Percentiles rank a stretch among this genome's conserved stretches.
These are phyloP conservation scores for Solanum clarkiae DNA, from an alignment of 257 asterid species.

Conservation along the genomic window DNA sequence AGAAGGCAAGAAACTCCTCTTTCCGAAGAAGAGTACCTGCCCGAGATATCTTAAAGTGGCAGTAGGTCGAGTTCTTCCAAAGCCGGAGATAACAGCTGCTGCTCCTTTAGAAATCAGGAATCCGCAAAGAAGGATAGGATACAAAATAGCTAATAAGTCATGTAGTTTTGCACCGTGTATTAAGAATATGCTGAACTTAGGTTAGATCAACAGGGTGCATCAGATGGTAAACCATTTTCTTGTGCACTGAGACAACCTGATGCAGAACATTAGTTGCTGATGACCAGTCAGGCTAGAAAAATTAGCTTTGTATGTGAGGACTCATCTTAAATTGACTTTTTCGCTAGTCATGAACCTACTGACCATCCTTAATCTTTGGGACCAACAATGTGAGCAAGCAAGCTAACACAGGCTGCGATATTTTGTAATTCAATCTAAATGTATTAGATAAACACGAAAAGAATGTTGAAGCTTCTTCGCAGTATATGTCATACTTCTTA, in stretches of 20 bases:
- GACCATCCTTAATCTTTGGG: background rate
- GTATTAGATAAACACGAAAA: background rate
- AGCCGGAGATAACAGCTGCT: background rate
- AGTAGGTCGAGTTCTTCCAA: background rate
- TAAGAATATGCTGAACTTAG: background rate
- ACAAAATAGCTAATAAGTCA: background rate
- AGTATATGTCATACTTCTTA: background rate
- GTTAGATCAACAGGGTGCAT: background rate
- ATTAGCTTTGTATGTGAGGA: background rate
- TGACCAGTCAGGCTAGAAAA: background rate
- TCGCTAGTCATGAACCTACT: background rate
- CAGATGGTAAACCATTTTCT: background rate
- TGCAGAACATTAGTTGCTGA: background rate
- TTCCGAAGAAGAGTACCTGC: background rate
- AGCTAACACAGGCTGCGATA: background rate
- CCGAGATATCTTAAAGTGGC: background rate
- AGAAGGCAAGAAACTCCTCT: background rate
- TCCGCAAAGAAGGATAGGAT: background rate
- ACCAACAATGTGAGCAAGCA: background rate
- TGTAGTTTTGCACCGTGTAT: background rate
- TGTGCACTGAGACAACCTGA: background rate
- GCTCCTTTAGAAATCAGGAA: background rate
- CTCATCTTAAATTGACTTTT: background rate
- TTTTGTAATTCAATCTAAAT: background rate
- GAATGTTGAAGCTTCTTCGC: background rate